Evolutionary conservation across 1,284 basidiomycete genomes (phyloP), one percentile per base, ranked within the genome.

Genomic region (Rhodotorula sp.): DNA sequence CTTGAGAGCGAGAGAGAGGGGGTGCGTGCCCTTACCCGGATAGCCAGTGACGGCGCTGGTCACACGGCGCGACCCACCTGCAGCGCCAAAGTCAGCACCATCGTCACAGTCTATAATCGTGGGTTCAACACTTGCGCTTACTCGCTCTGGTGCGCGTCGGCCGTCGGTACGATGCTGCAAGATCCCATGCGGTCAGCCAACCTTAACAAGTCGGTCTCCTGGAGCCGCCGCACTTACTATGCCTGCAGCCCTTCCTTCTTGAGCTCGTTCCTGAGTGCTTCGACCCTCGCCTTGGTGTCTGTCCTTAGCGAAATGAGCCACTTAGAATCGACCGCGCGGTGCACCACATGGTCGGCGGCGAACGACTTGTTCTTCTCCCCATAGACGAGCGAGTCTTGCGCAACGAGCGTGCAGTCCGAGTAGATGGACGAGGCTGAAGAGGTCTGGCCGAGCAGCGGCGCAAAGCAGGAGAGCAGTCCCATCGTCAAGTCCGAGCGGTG

Each of bases 211-310:
- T 12, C 14, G 18, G 15, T 14, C 26, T 26, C n/a, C 29, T 5
- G 54, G 1, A 15, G 18, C 24, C 3, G 22, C 1, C 44, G 17
- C 7, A 14, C 53, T 7, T 77, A 93, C 92, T 94, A 94, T 79
- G 89, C 93, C 80, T 93, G 90, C 58, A 94, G 86, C 78, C 92
- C 82, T n/a, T 90, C 83, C 73, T 91, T 88, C 93, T 93, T 96
- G 17, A 98, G 87, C 79, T 93, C 90, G 82, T 96, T 93, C 69
- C 91, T 92, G 79, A 91, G 93, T 77, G 86, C 87, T 10, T 81
- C 68, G 12, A 91, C 80, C 62, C 91, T 82, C 6, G 29, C 49
- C 4, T 26, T 46, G 7, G n/a, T 22, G 18, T n/a, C 53, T 14
- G 17, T 29, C 14, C 1, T 20, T 7, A 17, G 24, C 44, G 6